Percentiles rank a stretch among this genome's conserved stretches.
phyloP scores from a whole-genome alignment of 176 grass and related monocot genomes.

The Triticum turgidum region DNA sequence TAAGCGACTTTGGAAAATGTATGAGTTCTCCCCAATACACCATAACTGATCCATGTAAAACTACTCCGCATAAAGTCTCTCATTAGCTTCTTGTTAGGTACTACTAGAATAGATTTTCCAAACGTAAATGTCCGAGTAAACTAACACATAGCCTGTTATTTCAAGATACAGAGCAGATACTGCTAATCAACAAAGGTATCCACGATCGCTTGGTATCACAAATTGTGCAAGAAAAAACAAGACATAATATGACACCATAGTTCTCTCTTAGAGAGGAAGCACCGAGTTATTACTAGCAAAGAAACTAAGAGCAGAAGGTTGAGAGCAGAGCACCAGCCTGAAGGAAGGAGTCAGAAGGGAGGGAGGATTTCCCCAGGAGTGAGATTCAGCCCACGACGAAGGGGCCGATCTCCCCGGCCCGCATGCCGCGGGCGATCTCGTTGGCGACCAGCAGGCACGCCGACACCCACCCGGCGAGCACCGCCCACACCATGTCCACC shows the following conservation, averaged over 20 bases:
- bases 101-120: not conserved
- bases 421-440: constrained; percentile 66
- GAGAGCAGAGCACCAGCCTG: constrained; percentile 10
- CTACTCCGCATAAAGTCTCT: not conserved
- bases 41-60: not conserved
- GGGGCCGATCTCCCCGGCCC: constrained; percentile 57
- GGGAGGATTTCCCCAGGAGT: not conserved
- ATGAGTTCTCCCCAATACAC: not conserved
- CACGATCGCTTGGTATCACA: not conserved
- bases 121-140: not conserved
- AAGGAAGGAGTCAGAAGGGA: constrained; percentile 9
- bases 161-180: not conserved
- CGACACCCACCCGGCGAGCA: constrained; percentile 68
- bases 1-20: not conserved
- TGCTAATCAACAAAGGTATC: not conserved
- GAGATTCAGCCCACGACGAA: constrained; percentile 58
- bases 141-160: not conserved
- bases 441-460: constrained; percentile 63
- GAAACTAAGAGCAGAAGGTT: not conserved
- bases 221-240: not conserved
- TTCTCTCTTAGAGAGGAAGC: too few relatives aligned
- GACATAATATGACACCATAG: not conserved
- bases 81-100: not conserved
- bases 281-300: not conserved
- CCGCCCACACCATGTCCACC: constrained; percentile 65